These are phyloP conservation scores for Incumbomyces lentus DNA, from an alignment of 2,329 filamentous ascomycete genomes.

Conservation along the genomic window DNA sequence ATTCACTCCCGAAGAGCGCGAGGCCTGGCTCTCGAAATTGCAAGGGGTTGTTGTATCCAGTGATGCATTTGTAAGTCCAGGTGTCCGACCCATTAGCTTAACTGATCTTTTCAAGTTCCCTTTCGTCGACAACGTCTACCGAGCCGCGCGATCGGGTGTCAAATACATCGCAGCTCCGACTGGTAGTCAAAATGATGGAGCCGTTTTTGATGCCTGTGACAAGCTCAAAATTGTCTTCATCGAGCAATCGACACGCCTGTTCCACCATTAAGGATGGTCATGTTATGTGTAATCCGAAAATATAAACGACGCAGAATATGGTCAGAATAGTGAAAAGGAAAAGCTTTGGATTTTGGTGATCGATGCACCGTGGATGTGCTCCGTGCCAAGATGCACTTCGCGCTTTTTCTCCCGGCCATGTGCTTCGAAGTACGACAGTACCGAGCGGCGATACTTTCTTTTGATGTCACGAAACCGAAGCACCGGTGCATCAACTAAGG, in stretches of 20 bases:
- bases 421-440: too few species aligned
- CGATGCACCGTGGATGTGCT: too few species aligned
- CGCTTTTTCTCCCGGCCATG: too few species aligned
- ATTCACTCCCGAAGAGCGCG: slow-evolving; percentile 76
- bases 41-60: slow-evolving; percentile 69
- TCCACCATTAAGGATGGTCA: slow-evolving; percentile 61
- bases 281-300: too few species aligned
- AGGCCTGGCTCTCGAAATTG: slow-evolving; percentile 75
- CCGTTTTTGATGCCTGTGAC: slow-evolving; percentile 68
- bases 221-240: slow-evolving; percentile 88
- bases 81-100: too few species aligned
- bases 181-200: slow-evolving; percentile 50
- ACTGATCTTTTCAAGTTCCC: slow-evolving; percentile 58
- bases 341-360: too few species aligned
- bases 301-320: too few species aligned
- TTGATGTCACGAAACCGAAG: too few species aligned
- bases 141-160: slow-evolving; percentile 73
- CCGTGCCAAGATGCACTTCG: too few species aligned
- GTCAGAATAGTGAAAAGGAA: too few species aligned
- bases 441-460: too few species aligned
- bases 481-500: too few species aligned
- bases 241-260: slow-evolving; percentile 85
- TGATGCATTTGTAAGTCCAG: slow-evolving; percentile 75
- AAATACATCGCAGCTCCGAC: slow-evolving; percentile 94
- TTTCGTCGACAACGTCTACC: slow-evolving; percentile 96